Conservation (phyloP, 2,329 filamentous ascomycete genomes). For the Penicillium griseofulvum region DNA sequence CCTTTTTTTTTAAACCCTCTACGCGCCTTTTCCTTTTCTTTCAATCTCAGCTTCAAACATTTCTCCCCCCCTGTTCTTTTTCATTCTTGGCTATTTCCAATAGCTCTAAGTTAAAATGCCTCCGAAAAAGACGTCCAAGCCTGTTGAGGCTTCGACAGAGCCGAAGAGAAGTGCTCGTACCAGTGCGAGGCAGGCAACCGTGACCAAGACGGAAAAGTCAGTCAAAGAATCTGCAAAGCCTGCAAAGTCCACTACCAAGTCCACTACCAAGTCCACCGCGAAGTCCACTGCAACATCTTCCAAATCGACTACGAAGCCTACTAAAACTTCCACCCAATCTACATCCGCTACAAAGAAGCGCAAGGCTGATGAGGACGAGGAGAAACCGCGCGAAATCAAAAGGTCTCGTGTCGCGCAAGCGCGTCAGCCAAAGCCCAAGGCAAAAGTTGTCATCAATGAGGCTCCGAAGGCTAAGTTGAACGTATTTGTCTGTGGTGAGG, state of each 20-base stretch:
- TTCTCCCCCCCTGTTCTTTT: conserved; percentile 3
- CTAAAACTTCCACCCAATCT: not conserved
- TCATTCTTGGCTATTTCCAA: conserved; percentile 5
- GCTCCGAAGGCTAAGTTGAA: conserved; percentile 59
- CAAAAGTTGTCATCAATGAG: conserved; percentile 58
- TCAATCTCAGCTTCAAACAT: not conserved
- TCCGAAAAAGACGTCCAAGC: conserved; percentile 30
- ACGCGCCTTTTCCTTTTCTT: conserved; percentile 6
- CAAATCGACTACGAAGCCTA: not conserved
- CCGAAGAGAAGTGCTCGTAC: not conserved
- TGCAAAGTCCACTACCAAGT: not conserved
- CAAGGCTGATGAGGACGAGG: conserved; percentile 32
- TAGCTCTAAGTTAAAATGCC: conserved; percentile 23
- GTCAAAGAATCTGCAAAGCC: conserved; percentile 13
- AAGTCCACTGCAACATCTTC: not conserved
- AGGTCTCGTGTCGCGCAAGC: conserved; percentile 29
- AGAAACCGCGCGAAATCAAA: conserved; percentile 32
- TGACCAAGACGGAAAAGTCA: conserved; percentile 11
- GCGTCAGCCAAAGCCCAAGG: conserved; percentile 31
- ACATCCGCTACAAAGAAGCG: conserved; percentile 32
- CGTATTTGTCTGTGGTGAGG: conserved; percentile 78
- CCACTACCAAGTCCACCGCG: not conserved
- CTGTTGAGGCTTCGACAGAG: conserved; percentile 14
- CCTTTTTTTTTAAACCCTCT: conserved; percentile 4
- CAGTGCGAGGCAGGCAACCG: not conserved